Base-by-base conservation (phyloP, 163 green algal species). In the Botryococcus braunii region DNA sequence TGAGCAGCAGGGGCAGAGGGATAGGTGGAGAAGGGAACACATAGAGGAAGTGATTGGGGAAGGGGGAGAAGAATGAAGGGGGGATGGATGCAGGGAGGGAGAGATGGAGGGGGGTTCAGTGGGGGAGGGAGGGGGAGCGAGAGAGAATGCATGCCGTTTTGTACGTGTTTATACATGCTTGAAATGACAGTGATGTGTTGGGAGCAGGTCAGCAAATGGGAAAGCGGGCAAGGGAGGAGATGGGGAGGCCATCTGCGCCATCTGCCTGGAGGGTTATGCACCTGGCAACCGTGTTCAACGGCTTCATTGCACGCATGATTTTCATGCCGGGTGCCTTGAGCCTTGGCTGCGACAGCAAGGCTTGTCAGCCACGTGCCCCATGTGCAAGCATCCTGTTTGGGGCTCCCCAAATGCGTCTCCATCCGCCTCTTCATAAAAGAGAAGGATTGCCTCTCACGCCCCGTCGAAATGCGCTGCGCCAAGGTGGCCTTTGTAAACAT, bases 261-360 rank as follows among this genome's bases (percentile, higher is more conserved):
- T 71, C 59, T 62, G 40, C 31, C 39, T 78, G 1, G 70, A 69
- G 39, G 32, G 70, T 32, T 71, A 79, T 27, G 9, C 27, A 0
- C 62, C 70, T 2, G 65, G 61, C 34, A 50, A 17, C 2, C 35
- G 36, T 25, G 59, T 81, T 0, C 64, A 70, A 39, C 72, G 69
- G n/a, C 58, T 82, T 66, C 73, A 69, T 2, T 82, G 72, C 62
- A 32, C 71, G 29, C 76, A 82, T 63, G 55, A 64, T 35, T 82
- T 71, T 66, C 72, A 79, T 39, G 47, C 43, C 1, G 48, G 41
- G 17, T 82, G 76, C 62, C 32, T 82, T 0, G 73, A 69, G 57
- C 72, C 76, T n/a, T 82, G 76, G 76, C 65, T 82, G 59, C 41
- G 61, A 31, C 76, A 74, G 69, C 67, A 82, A 50, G 76, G 76